Evolutionary conservation across 2,329 filamentous ascomycete genomes (phyloP), one percentile per base, ranked within the genome.

Genomic region (Alternaria ethzedia): DNA sequence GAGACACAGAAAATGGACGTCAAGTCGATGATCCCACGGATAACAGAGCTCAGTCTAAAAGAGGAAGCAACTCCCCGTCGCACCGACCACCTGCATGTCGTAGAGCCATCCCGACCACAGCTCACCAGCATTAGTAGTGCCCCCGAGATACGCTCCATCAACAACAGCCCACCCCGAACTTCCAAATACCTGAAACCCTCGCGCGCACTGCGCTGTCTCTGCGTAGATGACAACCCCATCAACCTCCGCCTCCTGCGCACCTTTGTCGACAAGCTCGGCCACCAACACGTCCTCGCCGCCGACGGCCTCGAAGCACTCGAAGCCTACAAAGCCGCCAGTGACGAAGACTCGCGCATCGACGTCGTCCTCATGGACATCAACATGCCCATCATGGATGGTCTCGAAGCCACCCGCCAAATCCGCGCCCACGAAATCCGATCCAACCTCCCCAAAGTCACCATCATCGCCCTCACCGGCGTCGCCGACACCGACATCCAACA

Each of bases 381-480:
- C 45, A 78, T 79, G 77, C 77, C 77, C 6, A 69, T 73, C 36
- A 78, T 79, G 76, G 77, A 79, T 60, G 82, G 82, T 6, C 70
- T 82, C 9, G 78, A 82, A 65, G 79, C 81, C 3, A 78, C 77
- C 5, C 70, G 77, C 6, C 75, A 78, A 28, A 79, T 79, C 11
- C 81, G 86, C 4, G 79, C 81, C 2, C 79, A 84, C 17, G 86
- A 87, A 69, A 76, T 78, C 5, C 80, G 83, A 5, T 75, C 81
- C 11, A 76, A 73, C 1, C 66, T 83, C 3, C 67, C 76, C 3
- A 81, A 81, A 1, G 81, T 83, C 0, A 83, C 80, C 0, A 82
- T 87, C 26, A 84, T 87, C 49, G 86, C 86, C 0, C 70, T 87
- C 23, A 87, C 86, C 1, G 86, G 85, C 0, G 75, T 87, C 21